Conservation (phyloP, 2,329 filamentous ascomycete genomes). For the Chrysosphaeria jannelii region DNA sequence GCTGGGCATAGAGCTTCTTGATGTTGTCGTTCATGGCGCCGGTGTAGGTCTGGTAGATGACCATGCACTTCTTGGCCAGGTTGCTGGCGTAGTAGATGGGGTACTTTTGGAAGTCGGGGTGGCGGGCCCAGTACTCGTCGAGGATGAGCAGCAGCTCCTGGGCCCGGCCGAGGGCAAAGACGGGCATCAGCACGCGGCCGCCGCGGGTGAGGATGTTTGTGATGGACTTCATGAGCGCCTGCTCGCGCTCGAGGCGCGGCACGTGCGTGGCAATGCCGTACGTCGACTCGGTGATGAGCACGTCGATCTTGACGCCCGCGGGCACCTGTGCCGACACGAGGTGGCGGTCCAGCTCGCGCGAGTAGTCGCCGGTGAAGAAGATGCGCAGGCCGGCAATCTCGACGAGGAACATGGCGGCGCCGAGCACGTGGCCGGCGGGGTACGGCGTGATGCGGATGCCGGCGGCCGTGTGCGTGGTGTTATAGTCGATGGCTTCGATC, state of each 20-base stretch:
- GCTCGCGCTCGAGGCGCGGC: slow-evolving; percentile 68
- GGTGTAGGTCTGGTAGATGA: slow-evolving; percentile 94
- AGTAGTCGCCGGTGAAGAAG: slow-evolving; percentile 94
- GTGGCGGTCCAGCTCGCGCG: slow-evolving; percentile 80
- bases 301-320: slow-evolving; percentile 68
- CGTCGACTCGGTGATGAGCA: slow-evolving; percentile 89
- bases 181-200: slow-evolving; percentile 75
- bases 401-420: slow-evolving; percentile 92
- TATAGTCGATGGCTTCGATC: slow-evolving; percentile 94
- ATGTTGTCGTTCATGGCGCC: slow-evolving; percentile 99
- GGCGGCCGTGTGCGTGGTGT: slow-evolving; percentile 90
- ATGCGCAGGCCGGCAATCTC: slow-evolving; percentile 93
- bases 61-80: slow-evolving; percentile 86
- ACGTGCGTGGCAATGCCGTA: slow-evolving; percentile 90
- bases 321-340: slow-evolving; percentile 81
- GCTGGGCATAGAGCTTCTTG: slow-evolving; percentile 74
- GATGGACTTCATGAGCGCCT: slow-evolving; percentile 83
- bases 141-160: slow-evolving; percentile 85
- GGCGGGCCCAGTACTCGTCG: slow-evolving; percentile 87
- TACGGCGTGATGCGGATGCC: slow-evolving; percentile 93
- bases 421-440: slow-evolving; percentile 88
- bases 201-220: slow-evolving; percentile 75
- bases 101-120: slow-evolving; percentile 61
- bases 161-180: slow-evolving; percentile 78
- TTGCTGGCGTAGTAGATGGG: slow-evolving; percentile 97